Evolutionary conservation across 2,329 filamentous ascomycete genomes (phyloP), one percentile per base, ranked within the genome.

Genomic region (Fusarium tupiense): DNA sequence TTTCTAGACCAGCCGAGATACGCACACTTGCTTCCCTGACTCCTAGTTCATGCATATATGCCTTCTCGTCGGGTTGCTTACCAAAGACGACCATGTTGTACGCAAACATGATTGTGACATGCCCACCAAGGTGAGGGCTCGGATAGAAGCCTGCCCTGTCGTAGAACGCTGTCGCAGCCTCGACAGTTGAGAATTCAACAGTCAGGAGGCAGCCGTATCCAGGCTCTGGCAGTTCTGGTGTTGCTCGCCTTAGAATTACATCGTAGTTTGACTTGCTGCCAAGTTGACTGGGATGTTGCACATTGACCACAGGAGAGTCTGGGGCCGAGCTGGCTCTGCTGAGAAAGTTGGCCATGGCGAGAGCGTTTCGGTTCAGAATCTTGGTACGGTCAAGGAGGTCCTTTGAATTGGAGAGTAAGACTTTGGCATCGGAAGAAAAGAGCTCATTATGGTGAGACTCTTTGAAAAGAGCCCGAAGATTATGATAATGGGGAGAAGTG

Each of bases 201-300:
- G 81, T 86, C 20, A 91, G 77, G 4, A 91, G 84, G 72, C 87
- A 89, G 6, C 89, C 89, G 74, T 89, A 88, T 0, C 88, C 88
- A 0, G 88, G 87, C 2, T 77, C 74, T 10, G 81, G 83, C 63
- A 89, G 85, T 3, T 88, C 87, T 1, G 80, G 49, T 0, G 86
- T 82, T 12, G 81, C 61, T 8, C 64, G 80, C 7, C 85, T 82
- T 73, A 83, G 76, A 70, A 84, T 79, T 5, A 79, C 80, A 5
- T 84, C 81, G 56, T 80, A 82, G 62, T 82, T 69, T 46, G 73
- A 33, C 64, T 77, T 81, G 64, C 80, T 77, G 20, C 81, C 70
- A 29, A 82, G 71, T 20, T 84, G 79, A 26, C 80, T 80, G 1
- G 88, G 87, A 73, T 89, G 87, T 69, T 82, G 82, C 5, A 88